A percentile compares a stretch with the other conserved stretches of the same genome.
Evolutionary conservation across 768 basidiomycete genomes (phyloP).

Genomic region (Podaxis sp.): DNA sequence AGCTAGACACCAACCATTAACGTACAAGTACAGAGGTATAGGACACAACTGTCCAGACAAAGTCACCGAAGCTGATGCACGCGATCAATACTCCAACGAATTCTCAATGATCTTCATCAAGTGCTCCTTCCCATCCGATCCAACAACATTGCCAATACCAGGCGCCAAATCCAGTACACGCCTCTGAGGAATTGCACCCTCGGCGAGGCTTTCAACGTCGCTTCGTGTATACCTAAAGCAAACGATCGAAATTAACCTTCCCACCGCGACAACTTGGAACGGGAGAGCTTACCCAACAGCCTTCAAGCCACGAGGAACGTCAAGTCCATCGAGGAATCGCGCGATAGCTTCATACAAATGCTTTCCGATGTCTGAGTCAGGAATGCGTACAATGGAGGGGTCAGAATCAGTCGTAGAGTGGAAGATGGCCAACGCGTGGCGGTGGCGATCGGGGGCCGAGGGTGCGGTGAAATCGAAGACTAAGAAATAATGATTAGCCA

Average conservation of each 20-base stretch:
- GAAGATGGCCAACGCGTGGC: conserved; percentile 87
- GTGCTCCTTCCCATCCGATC: conserved; percentile 82
- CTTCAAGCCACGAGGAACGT: conserved; percentile 83
- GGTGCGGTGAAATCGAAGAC: conserved; percentile 97
- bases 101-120: conserved; percentile 77
- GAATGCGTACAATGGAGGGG: conserved; percentile 68
- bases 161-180: conserved; percentile 93
- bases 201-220: conserved; percentile 76
- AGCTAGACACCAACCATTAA: background rate
- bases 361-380: conserved; percentile 76
- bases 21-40: background rate
- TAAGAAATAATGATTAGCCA: conserved; percentile 19
- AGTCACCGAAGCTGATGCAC: background rate
- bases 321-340: conserved; percentile 80
- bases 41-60: background rate
- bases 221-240: conserved; percentile 52
- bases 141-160: conserved; percentile 79
- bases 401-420: conserved; percentile 61
- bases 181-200: conserved; percentile 90
- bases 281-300: conserved; percentile 59
- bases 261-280: background rate
- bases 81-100: conserved; percentile 67
- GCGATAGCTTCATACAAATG: conserved; percentile 86
- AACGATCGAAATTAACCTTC: background rate
- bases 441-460: conserved; percentile 88